Base-by-base conservation (phyloP, 257 asterid species). In the Lithospermum erythrorhizon region DNA sequence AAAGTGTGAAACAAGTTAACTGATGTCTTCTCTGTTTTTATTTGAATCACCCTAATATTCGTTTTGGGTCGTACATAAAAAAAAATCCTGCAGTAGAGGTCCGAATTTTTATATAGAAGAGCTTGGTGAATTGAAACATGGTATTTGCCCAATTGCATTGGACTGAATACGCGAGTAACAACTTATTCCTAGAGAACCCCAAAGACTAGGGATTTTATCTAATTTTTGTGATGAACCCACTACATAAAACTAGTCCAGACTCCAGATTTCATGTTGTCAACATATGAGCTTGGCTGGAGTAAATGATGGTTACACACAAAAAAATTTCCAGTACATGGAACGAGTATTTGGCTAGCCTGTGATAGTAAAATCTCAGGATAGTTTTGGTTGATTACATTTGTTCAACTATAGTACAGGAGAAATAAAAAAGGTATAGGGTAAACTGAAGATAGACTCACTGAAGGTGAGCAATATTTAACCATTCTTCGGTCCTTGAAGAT, bases 401-500 rank as follows among this genome's bases (percentile, higher is more conserved):
- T 41, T 41, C 16, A 41, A 41, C 18, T 9, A 41, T 18, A 20
- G 15, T 20, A 20, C 24, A 20, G 23, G 24, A 53, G 23, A n/a
- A 53, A n/a, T 53, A n/a, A 20, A 6, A 53, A 20, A n/a, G 21
- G 17, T 20, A n/a, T 9, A 20, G 21, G 23, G 16, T 22, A 53
- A n/a, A 22, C 55, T 4, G 57, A 37, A 27, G 25, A 24, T 19
- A 48, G 61, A 55, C 77, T 65, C 62, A 70, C 81, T 49, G 63
- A 61, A 47, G 47, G 63, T 53, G 62, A 27, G 65, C 65, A 58
- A 61, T 69, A 47, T 61, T 53, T 52, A 64, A 61, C 53, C 59
- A 62, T 47, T 66, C 71, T 52, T 61, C 82, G 62, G 63, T 76
- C 82, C 80, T 72, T 68, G 88, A 68, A 61, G 75, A 58, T 29